Evolutionary conservation across 1,139 yeast genomes (phyloP).

Genomic region (Kurtzmaniella quercitrusa): DNA sequence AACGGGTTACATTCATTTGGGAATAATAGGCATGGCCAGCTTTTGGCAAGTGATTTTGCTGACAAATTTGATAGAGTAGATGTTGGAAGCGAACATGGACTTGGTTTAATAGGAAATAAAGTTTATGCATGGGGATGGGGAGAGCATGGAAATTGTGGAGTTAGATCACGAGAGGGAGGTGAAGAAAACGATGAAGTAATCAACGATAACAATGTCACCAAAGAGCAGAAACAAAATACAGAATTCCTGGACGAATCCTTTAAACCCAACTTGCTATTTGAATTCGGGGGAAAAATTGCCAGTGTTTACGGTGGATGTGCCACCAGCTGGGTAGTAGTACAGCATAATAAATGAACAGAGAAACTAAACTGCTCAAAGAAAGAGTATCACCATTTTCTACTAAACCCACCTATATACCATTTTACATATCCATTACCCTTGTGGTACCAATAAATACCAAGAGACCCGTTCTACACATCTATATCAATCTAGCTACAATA

Average conservation of each 20-base stretch:
- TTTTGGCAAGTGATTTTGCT: slow-evolving; percentile 23
- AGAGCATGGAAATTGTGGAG: slow-evolving; percentile 95
- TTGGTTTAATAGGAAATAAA: slow-evolving; percentile 27
- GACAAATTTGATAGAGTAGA: slow-evolving; percentile 13
- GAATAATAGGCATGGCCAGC: slow-evolving; percentile 74
- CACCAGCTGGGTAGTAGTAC: slow-evolving; percentile 40
- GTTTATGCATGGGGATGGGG: slow-evolving; percentile 97
- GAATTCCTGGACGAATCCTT: background rate
- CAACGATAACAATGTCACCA: background rate
- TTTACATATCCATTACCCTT: too few species aligned
- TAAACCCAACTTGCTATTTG: background rate
- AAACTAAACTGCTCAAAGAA: background rate
- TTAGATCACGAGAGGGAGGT: too few species aligned
- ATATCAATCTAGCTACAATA: background rate
- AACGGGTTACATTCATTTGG: slow-evolving; percentile 47
- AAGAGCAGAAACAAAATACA: background rate
- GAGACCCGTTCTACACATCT: too few species aligned
- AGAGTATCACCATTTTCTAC: background rate
- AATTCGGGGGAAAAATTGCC: background rate
- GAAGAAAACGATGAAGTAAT: slow-evolving; percentile 23
- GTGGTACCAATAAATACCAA: too few species aligned
- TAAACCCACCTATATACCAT: background rate
- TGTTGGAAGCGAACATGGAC: slow-evolving; percentile 87
- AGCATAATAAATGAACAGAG: too few species aligned
- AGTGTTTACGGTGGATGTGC: slow-evolving; percentile 33